Evolutionary conservation across 805 yeast genomes (phyloP).

Genomic region (Candida hispaniensis): DNA sequence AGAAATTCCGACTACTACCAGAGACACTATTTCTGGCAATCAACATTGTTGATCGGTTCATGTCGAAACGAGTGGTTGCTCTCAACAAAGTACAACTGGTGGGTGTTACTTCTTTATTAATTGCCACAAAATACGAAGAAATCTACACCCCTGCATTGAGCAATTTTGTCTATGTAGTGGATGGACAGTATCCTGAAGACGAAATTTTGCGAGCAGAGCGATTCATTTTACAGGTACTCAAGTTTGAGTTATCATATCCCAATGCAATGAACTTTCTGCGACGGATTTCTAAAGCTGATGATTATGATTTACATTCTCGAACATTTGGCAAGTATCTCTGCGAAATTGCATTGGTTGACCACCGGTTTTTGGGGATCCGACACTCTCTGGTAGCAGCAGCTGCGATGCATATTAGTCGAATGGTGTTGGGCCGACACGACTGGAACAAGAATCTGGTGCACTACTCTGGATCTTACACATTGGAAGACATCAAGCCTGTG

Average conservation of each 20-base stretch:
- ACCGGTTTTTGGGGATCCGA: slow-evolving; percentile 55
- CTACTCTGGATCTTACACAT: slow-evolving; percentile 83
- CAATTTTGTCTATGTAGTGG: slow-evolving; percentile 80
- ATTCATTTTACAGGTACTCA: slow-evolving; percentile 57
- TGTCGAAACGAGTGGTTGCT: slow-evolving; percentile 62
- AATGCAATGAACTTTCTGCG: slow-evolving; percentile 84
- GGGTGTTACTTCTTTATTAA: slow-evolving; percentile 76
- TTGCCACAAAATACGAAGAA: slow-evolving; percentile 91
- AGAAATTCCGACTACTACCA: slow-evolving; percentile 69
- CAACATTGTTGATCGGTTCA: slow-evolving; percentile 77
- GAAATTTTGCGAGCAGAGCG: slow-evolving; percentile 78
- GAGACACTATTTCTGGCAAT: slow-evolving; percentile 78
- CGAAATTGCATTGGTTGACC: slow-evolving; percentile 68
- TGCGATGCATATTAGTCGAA: slow-evolving; percentile 74
- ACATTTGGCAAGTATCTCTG: slow-evolving; percentile 76
- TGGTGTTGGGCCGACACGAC: slow-evolving; percentile 50
- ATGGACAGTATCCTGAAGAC: slow-evolving; percentile 70
- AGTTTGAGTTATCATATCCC: slow-evolving; percentile 72
- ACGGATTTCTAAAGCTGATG: slow-evolving; percentile 83
- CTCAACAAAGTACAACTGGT: slow-evolving; percentile 72
- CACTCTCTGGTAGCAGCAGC: slow-evolving; percentile 82
- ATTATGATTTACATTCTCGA: slow-evolving; percentile 72
- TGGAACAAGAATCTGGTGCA: slow-evolving; percentile 86
- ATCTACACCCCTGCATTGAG: slow-evolving; percentile 77
- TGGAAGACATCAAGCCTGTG: slow-evolving; percentile 59